Evolutionary conservation across 2,329 filamentous ascomycete species (phyloP), one percentile per base, ranked within the genome.

Genomic region (Claviceps capensis): DNA sequence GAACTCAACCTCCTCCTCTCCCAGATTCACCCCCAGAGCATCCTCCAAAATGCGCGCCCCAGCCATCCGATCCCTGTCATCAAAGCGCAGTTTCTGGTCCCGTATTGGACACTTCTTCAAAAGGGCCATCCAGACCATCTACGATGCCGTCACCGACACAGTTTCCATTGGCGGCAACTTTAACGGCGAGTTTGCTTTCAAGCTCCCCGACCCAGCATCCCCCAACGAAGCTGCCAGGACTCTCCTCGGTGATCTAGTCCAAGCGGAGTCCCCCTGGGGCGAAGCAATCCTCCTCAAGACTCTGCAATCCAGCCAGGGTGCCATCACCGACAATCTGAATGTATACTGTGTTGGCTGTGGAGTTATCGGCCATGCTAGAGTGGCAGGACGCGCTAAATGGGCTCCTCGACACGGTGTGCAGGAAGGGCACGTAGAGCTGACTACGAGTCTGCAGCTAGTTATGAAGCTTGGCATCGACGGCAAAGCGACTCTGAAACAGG

Each of bases 401-500:
- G 50, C 53, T 3, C 47, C 47, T 7, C 5, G 34, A 11, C 9
- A 17, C 2, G 62, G 61, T 8, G 41, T 65, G 8, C 50, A 59
- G 43, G 57, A 62, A 30, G 60, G 61, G 1, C 50, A 52, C 11
- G 56, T 58, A 7, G 48, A 52, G 38, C 2, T 54, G 36, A 40
- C 22, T 1, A 34, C 44, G 2, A 9, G 17, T 46, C 22, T 46
- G 13, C 11, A 45, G 14, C 6, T 45, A 3, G 26, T 16, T 7
- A 6, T 46, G 16, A 62, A 64, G 48, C 48, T 65, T 2, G 66
- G 65, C 19, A 54, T 68, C 37, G 59, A 65, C 30, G 65, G 64
- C 5, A 47, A 59, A 43, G 50, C 61, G 13, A 54, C 22, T 13
- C 56, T 58, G 40, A 56, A 54, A 14, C 41, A 62, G 9, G 51